Conservation (phyloP, 2,329 filamentous ascomycete species). For the Diaporthe helianthi region DNA sequence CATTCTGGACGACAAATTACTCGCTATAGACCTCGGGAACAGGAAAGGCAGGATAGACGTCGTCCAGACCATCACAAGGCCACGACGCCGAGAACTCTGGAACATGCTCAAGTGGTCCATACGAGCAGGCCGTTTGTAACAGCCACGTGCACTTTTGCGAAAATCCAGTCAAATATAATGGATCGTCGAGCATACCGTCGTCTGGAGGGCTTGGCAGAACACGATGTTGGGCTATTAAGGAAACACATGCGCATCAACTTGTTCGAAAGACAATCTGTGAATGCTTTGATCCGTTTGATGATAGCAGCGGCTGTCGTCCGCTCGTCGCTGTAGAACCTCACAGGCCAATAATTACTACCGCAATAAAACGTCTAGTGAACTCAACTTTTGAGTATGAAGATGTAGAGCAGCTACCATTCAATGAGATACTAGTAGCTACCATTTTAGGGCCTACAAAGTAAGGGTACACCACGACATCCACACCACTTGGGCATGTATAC, state of each 20-base stretch:
- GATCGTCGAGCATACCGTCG: not conserved
- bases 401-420: not conserved
- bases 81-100: not conserved
- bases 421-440: not conserved
- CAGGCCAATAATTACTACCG: not conserved
- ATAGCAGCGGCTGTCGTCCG: not conserved
- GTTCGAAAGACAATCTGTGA: not conserved
- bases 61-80: not conserved
- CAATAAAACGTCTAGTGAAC: not conserved
- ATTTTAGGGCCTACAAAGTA: too few species aligned
- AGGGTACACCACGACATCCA: not conserved
- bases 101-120: not conserved
- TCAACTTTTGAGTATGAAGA: not conserved
- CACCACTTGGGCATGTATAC: not conserved
- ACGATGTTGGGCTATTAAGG: not conserved
- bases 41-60: not conserved
- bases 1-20: not conserved
- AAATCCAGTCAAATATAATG: not conserved
- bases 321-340: not conserved
- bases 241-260: not conserved
- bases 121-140: not conserved
- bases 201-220: not conserved
- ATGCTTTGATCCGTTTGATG: not conserved
- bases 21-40: not conserved
- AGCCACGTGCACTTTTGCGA: not conserved